phyloP scores from a whole-genome alignment of 257 asterid genomes.

The Galeopsis tetrahit region DNA sequence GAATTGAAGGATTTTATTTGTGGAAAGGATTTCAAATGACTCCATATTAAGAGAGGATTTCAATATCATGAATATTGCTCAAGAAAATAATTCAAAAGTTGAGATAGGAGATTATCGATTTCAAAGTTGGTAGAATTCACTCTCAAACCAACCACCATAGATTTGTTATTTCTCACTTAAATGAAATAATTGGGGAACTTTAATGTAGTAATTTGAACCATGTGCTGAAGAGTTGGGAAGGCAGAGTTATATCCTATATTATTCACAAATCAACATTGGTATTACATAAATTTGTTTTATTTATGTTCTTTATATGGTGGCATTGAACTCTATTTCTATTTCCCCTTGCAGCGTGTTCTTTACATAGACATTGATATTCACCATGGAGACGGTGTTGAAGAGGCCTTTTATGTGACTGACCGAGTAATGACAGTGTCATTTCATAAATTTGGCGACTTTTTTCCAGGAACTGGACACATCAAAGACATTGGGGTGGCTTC shows the following conservation, averaged over 20 bases:
- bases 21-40: not conserved
- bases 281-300: not conserved
- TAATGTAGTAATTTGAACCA: not conserved
- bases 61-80: not conserved
- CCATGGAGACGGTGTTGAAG: constrained; percentile 62
- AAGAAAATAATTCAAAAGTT: not conserved
- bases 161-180: not conserved
- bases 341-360: constrained; percentile 52
- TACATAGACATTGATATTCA: constrained; percentile 57
- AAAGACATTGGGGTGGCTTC: constrained; percentile 41
- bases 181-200: not conserved
- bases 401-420: constrained; percentile 53
- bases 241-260: not conserved
- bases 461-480: constrained; percentile 56
- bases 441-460: constrained; percentile 52
- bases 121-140: not conserved
- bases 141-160: not conserved
- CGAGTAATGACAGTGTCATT: constrained; percentile 59
- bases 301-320: constrained; percentile 16
- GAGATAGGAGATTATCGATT: not conserved
- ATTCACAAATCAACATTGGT: not conserved
- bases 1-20: not conserved
- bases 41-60: not conserved
- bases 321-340: constrained; percentile 29
- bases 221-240: constrained; percentile 3